These are phyloP conservation scores for Parietaria judaica DNA, from an alignment of 306 rosid species.

Conservation along the genomic window DNA sequence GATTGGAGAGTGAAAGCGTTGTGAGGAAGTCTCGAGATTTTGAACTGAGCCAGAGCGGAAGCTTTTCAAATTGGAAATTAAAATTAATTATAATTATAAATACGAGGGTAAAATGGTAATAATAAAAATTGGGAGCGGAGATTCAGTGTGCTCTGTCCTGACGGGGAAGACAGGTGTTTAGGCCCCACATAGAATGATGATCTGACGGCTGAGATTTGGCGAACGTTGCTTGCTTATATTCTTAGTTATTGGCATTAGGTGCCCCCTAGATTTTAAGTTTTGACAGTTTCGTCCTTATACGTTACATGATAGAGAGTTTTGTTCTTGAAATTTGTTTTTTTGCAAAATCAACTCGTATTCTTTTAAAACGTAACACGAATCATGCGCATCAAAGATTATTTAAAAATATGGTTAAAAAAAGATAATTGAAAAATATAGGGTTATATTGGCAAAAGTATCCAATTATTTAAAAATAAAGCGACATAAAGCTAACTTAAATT, in stretches of 20 bases:
- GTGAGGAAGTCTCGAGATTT: background rate
- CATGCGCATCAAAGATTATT: too few relatives aligned
- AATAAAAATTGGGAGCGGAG: conserved; percentile 4
- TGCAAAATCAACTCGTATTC: too few relatives aligned
- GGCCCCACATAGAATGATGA: background rate
- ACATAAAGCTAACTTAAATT: too few relatives aligned
- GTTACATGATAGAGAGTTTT: too few relatives aligned
- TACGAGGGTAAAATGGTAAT: background rate
- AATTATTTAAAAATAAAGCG: too few relatives aligned
- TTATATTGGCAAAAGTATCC: too few relatives aligned
- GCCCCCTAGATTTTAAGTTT: too few relatives aligned
- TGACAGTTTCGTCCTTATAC: too few relatives aligned
- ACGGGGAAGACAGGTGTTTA: background rate
- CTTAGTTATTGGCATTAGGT: background rate
- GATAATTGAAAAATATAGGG: too few relatives aligned
- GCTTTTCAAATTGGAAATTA: conserved; percentile 7
- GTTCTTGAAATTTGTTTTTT: too few relatives aligned
- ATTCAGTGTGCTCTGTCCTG: background rate
- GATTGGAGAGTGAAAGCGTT: background rate
- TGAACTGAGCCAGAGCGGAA: conserved; percentile 8
- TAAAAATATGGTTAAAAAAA: too few relatives aligned
- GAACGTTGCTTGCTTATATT: background rate
- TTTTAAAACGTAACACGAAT: too few relatives aligned
- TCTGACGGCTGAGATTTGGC: background rate
- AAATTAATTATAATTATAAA: background rate